Percentiles rank a stretch among this genome's conserved stretches.
Evolutionary conservation across 2,329 filamentous ascomycete genomes (phyloP).

Genomic region (Hymenoscyphus albidus): DNA sequence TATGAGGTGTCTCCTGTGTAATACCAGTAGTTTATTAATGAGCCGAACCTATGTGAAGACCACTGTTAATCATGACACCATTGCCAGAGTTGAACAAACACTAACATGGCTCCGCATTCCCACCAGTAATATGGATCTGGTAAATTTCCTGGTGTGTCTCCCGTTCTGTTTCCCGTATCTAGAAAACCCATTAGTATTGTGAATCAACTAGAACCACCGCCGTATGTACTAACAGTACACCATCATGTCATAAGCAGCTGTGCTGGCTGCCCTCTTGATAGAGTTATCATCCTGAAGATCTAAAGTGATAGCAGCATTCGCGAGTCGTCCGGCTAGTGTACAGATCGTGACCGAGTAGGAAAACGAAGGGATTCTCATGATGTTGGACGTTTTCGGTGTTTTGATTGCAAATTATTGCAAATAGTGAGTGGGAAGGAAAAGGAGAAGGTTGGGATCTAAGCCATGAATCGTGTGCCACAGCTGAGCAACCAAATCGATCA

Average conservation of each 20-base stretch:
- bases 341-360: slow-evolving; percentile 16
- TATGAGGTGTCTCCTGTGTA: slow-evolving; percentile 71
- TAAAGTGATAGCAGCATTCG: slow-evolving; percentile 24
- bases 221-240: slow-evolving; percentile 37
- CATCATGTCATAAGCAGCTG: slow-evolving; percentile 46
- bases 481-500: not conserved
- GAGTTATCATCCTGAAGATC: slow-evolving; percentile 26
- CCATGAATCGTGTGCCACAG: not conserved
- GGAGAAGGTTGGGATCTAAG: not conserved
- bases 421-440: not conserved
- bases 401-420: not conserved
- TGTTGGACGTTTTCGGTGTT: not conserved
- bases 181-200: too few species aligned
- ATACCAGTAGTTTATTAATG: slow-evolving; percentile 79
- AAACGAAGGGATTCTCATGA: slow-evolving; percentile 5
- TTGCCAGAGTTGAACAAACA: not conserved
- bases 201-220: too few species aligned
- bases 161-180: slow-evolving; percentile 45
- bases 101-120: slow-evolving; percentile 24
- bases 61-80: not conserved
- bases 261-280: slow-evolving; percentile 27
- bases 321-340: slow-evolving; percentile 22
- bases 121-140: slow-evolving; percentile 50
- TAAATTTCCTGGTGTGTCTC: slow-evolving; percentile 48
- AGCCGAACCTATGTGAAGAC: slow-evolving; percentile 44